phyloP scores from a whole-genome alignment of 768 basidiomycete species.

The Tulasnella sp. region DNA sequence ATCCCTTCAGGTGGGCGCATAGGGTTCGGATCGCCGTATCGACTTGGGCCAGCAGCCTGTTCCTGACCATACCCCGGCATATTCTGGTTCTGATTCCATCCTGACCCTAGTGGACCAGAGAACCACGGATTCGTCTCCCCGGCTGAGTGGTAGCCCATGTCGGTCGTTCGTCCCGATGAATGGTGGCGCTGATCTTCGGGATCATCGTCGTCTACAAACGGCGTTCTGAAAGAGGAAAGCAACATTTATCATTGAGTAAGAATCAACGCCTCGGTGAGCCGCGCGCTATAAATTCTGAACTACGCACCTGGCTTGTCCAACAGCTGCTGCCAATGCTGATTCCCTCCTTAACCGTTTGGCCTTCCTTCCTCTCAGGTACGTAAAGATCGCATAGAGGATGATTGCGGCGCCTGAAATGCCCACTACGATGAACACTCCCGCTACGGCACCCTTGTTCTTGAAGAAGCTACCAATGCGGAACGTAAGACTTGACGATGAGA shows the following conservation, averaged over 20 bases:
- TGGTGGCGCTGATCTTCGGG: neutral
- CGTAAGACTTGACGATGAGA: neutral
- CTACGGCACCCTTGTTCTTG: slow-evolving; percentile 55
- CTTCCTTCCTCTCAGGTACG: slow-evolving; percentile 17
- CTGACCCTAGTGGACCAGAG: no score
- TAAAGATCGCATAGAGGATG: slow-evolving; percentile 35
- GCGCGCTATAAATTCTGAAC: no score
- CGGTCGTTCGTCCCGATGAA: neutral
- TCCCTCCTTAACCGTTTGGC: slow-evolving; percentile 3
- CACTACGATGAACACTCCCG: slow-evolving; percentile 60
- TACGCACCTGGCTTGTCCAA: slow-evolving; percentile 5
- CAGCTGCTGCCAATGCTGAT: neutral
- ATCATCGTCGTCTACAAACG: slow-evolving; percentile 13
- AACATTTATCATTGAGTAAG: no score
- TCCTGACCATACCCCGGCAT: no score
- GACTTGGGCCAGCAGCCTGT: no score
- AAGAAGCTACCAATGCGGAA: slow-evolving; percentile 54
- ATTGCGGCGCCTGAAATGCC: slow-evolving; percentile 53
- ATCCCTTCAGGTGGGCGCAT: no score
- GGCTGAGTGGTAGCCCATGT: slow-evolving; percentile 12
- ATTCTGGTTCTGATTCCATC: no score
- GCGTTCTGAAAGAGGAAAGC: neutral
- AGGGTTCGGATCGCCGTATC: no score
- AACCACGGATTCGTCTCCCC: slow-evolving; percentile 7
- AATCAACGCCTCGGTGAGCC: no score